Conservation (phyloP, 805 yeast genomes). For the Yamadazyma sp. region DNA sequence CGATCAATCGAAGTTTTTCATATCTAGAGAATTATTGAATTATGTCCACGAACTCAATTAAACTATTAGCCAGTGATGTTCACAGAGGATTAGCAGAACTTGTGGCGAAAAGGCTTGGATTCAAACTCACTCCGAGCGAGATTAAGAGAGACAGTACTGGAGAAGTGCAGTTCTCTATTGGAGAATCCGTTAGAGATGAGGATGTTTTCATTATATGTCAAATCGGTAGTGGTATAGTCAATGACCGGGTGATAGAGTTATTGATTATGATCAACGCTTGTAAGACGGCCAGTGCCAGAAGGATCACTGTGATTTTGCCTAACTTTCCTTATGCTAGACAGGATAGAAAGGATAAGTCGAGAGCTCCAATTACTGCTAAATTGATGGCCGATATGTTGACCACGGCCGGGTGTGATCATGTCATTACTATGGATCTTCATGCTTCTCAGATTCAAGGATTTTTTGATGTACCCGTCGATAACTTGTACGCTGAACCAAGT, state of each 20-base stretch:
- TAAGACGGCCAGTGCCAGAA: slow-evolving; percentile 91
- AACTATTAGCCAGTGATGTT: slow-evolving; percentile 63
- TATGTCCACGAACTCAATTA: slow-evolving; percentile 68
- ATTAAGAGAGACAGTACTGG: slow-evolving; percentile 78
- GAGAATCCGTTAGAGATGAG: slow-evolving; percentile 82
- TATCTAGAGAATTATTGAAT: background rate
- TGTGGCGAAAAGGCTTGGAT: slow-evolving; percentile 68
- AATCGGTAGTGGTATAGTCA: slow-evolving; percentile 76
- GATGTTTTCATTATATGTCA: slow-evolving; percentile 78
- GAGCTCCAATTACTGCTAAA: slow-evolving; percentile 97
- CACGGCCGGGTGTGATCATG: slow-evolving; percentile 94
- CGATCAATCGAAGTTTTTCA: background rate
- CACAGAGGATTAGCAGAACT: slow-evolving; percentile 81
- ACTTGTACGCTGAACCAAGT: slow-evolving; percentile 91
- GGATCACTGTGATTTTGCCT: slow-evolving; percentile 93
- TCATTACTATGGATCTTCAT: slow-evolving; percentile 94
- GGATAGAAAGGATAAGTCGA: slow-evolving; percentile 91
- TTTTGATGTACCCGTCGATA: slow-evolving; percentile 93
- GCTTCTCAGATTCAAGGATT: slow-evolving; percentile 98
- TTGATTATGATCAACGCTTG: slow-evolving; percentile 91
- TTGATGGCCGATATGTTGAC: slow-evolving; percentile 87
- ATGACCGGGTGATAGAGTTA: slow-evolving; percentile 84
- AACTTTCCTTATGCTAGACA: slow-evolving; percentile 97
- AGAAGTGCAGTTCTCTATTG: slow-evolving; percentile 70
- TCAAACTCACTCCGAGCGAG: slow-evolving; percentile 67